Conservation (phyloP, 2,329 filamentous ascomycete genomes). For the Microdochium paspali region DNA sequence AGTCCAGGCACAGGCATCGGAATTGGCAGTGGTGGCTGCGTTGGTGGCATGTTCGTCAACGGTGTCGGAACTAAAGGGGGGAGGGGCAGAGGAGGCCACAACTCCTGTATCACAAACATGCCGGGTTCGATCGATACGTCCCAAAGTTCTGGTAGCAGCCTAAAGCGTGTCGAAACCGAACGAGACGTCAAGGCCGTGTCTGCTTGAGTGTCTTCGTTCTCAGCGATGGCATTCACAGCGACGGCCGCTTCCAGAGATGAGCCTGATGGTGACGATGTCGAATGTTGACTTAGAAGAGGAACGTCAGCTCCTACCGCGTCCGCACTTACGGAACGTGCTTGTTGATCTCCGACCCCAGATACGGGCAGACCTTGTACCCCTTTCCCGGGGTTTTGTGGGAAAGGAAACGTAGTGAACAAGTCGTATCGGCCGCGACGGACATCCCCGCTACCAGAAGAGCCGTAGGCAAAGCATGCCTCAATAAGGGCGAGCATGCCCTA, state of each 20-base stretch:
- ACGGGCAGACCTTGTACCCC: too few species aligned
- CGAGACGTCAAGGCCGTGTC: not conserved
- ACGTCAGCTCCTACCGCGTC: not conserved
- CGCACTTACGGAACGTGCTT: not conserved
- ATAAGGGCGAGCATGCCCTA: conserved; percentile 51
- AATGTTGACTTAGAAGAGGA: too few species aligned
- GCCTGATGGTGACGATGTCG: too few species aligned
- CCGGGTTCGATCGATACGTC: conserved; percentile 45
- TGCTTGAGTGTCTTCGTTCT: not conserved
- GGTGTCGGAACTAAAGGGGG: conserved; percentile 3
- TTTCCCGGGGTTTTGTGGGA: not conserved
- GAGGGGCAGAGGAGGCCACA: conserved; percentile 37
- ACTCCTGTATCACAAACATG: conserved; percentile 45
- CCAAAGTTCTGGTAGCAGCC: conserved; percentile 28
- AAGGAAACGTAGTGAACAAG: conserved; percentile 26
- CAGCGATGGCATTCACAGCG: too few species aligned
- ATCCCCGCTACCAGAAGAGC: conserved; percentile 42
- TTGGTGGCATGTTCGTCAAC: conserved; percentile 4
- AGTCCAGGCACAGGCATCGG: not conserved
- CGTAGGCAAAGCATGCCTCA: conserved; percentile 43
- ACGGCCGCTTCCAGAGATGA: too few species aligned
- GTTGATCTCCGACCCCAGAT: too few species aligned
- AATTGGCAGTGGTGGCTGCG: conserved; percentile 1
- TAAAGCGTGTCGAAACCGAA: not conserved
- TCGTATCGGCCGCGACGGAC: conserved; percentile 46